A percentile compares a stretch with the other conserved stretches of the same genome.
Conservation (phyloP, 345 rosid species). For the Dipteronia dyeriana region DNA sequence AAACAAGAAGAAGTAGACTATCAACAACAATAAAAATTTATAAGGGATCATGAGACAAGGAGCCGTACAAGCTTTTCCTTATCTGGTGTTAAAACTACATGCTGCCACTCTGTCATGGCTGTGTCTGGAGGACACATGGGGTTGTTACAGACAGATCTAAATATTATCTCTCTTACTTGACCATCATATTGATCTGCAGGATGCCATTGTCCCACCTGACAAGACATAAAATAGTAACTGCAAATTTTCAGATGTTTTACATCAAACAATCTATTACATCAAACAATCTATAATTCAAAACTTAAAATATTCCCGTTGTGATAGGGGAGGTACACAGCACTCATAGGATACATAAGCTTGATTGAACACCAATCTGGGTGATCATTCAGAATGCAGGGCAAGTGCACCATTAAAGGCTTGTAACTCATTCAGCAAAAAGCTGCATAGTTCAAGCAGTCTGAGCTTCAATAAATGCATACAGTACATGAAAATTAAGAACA, state of each 20-base stretch:
- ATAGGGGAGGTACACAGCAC: not conserved
- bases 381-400: not conserved
- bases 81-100: slow-evolving; percentile 71
- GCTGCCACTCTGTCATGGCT: slow-evolving; percentile 97
- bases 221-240: slow-evolving; percentile 21
- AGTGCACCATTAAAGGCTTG: not conserved
- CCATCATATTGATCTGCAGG: slow-evolving; percentile 91
- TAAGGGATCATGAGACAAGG: slow-evolving; percentile 7
- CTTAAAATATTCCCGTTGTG: not conserved
- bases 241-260: slow-evolving; percentile 10
- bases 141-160: slow-evolving; percentile 77
- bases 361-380: not conserved
- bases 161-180: slow-evolving; percentile 93
- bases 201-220: slow-evolving; percentile 96
- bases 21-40: not conserved
- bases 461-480: not conserved
- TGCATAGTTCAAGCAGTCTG: not conserved
- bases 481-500: not conserved
- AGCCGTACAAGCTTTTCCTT: slow-evolving; percentile 65
- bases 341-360: not conserved
- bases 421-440: not conserved
- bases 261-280: not conserved
- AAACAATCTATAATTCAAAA: not conserved
- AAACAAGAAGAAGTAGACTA: not conserved
- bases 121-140: slow-evolving; percentile 99